Percentiles rank a stretch among this genome's conserved stretches.
phyloP scores from a whole-genome alignment of 2,329 filamentous ascomycete genomes.

The Trichophyton mentagrophytes region DNA sequence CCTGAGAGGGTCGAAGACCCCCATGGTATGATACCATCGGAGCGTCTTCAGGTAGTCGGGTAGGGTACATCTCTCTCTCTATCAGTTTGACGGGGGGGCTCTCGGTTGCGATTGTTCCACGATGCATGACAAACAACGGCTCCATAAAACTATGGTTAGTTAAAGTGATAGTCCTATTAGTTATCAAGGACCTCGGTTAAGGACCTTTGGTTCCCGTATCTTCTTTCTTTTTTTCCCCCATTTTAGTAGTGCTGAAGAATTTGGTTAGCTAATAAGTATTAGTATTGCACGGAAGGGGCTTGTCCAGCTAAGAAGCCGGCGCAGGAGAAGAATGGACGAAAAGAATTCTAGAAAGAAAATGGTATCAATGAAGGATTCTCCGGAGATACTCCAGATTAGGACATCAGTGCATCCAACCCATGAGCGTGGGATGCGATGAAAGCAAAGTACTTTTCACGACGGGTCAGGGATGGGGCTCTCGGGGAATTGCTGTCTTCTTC shows the following conservation, averaged over 20 bases:
- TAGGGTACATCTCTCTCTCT: neutral
- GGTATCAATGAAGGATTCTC: neutral
- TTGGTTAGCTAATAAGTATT: neutral
- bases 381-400: neutral
- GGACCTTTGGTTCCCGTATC: neutral
- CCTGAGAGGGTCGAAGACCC: neutral
- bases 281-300: neutral
- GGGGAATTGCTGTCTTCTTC: neutral
- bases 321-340: neutral
- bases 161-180: neutral
- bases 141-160: neutral
- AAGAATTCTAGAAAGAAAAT: no score
- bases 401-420: conserved; percentile 1
- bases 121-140: conserved; percentile 1
- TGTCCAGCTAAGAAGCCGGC: neutral
- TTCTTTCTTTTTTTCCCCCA: neutral
- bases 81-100: no score
- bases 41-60: neutral
- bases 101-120: conserved; percentile 2
- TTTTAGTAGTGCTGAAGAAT: neutral
- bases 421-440: neutral
- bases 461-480: neutral
- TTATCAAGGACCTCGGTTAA: neutral
- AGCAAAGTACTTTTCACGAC: neutral
- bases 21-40: neutral